Base-by-base conservation (phyloP, 2,329 filamentous ascomycete genomes). In the Arachnomyces sp. region DNA sequence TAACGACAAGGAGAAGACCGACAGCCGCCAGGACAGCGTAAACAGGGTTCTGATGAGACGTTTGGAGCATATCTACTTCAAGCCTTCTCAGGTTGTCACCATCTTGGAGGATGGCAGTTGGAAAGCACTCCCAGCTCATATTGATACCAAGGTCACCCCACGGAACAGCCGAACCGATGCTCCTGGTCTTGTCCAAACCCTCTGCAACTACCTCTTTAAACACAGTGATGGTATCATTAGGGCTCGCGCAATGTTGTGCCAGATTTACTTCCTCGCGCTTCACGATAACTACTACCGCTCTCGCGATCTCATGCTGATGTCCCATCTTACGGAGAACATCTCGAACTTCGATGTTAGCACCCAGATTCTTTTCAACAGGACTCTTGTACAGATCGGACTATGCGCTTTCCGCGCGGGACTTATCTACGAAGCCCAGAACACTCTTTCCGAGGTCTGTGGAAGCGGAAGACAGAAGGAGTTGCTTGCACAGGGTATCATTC, bases 301-400 rank as follows among this genome's bases (percentile, higher is more conserved):
- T 57, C 86, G 92, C 52, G 93, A 98, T 66, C 90, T 98, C 84
- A 94, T 96, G 83, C 80, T 98, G 65, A 98, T 98, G 88, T 98
- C 92, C 13, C 92, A 98, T 72, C 73, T 98, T 61, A 90, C 95
- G 62, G 92, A 98, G 73, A 94, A 86, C 40, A 98, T 98, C 63
- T 78, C 79, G 69, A 93, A 86, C 69, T 98, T 98, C 60, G 92
- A 98, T 59, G 85, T 98, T 53, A 87, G 83, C 71, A 94, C 87
- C 41, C 92, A 98, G 69, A 98, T 98, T 47, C 82, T 98, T 43
- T 98, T 93, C 81, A 98, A 98, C 78, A 82, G 92, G 52, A 95
- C 92, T 2, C 77, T 98, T 28, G 93, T 96, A 31, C 92, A 98
- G 68, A 90, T 98, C 45, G 93, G 92, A 54, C 85, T 98, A 43